These are phyloP conservation scores for Marasmius tenuissimus DNA, from an alignment of 1,284 basidiomycete species.

Conservation along the genomic window DNA sequence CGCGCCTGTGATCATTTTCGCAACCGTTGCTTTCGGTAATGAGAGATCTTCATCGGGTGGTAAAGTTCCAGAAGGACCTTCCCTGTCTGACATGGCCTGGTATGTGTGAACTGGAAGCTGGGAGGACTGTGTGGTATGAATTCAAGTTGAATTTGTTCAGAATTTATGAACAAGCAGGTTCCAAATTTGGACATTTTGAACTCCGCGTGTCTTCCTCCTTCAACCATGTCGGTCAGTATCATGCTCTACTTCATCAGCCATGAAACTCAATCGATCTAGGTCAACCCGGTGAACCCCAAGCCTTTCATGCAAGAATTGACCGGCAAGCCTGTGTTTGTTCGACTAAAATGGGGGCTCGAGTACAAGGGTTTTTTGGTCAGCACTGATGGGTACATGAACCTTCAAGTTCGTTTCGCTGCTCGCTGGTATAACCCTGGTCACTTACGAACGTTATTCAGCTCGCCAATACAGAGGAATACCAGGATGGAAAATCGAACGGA, in stretches of 20 bases:
- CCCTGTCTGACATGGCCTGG: conserved; percentile 79
- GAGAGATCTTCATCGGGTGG: conserved; percentile 89
- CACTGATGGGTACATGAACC: conserved; percentile 99
- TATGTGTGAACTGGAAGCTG: background rate
- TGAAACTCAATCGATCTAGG: conserved; percentile 42
- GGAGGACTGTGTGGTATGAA: background rate
- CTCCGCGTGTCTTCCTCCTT: conserved; percentile 54
- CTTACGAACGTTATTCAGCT: conserved; percentile 51
- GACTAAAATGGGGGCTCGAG: conserved; percentile 98
- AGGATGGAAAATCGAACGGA: conserved; percentile 95
- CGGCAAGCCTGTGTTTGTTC: conserved; percentile 93
- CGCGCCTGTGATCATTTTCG: conserved; percentile 94
- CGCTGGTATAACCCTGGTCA: background rate
- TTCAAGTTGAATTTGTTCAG: conserved; percentile 3
- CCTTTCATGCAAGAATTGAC: conserved; percentile 98
- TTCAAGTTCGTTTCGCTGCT: conserved; percentile 68
- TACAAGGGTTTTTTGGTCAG: conserved; percentile 99
- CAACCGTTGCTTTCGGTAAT: conserved; percentile 94
- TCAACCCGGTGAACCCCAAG: conserved; percentile 96
- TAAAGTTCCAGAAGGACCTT: conserved; percentile 64
- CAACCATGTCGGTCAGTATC: conserved; percentile 57
- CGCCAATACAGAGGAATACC: conserved; percentile 97
- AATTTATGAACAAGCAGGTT: background rate
- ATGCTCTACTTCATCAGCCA: background rate
- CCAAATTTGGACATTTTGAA: conserved; percentile 33